Conservation (phyloP, 306 rosid species). For the Prinsepia uniflora region DNA sequence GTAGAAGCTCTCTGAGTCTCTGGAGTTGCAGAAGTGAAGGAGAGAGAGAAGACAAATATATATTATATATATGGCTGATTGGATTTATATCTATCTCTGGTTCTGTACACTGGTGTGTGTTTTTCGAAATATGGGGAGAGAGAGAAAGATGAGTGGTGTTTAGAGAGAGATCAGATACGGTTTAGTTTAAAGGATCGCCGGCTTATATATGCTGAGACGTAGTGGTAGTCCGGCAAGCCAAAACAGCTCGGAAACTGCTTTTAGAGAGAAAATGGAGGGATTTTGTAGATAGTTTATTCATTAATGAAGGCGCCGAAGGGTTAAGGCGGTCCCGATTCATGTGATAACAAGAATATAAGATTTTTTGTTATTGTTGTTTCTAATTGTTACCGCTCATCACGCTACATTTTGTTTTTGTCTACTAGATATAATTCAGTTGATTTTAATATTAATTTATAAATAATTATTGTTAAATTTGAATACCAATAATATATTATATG, state of each 20-base stretch:
- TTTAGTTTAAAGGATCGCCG: not conserved
- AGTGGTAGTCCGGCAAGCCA: too few species aligned
- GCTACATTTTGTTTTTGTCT: too few species aligned
- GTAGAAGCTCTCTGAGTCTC: not conserved
- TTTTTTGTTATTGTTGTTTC: too few species aligned
- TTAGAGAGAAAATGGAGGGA: not conserved
- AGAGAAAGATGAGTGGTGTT: not conserved
- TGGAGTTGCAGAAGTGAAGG: conserved; percentile 3
- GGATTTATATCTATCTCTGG: not conserved
- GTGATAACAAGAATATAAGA: too few species aligned
- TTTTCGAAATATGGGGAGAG: not conserved
- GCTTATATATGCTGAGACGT: not conserved
- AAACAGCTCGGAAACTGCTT: too few species aligned
- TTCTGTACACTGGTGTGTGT: conserved; percentile 10
- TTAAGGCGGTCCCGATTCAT: not conserved
- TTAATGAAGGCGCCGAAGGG: not conserved
- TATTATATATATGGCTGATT: not conserved
- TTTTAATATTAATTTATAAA: too few species aligned
- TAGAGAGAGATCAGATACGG: not conserved
- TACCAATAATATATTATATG: too few species aligned
- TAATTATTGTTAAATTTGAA: too few species aligned
- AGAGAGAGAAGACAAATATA: conserved; percentile 21
- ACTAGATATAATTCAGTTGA: too few species aligned
- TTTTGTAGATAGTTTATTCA: not conserved
- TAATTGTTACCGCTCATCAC: not conserved